phyloP scores from a whole-genome alignment of 352 stramenopile species.

The Phytopythium ostracodes region DNA sequence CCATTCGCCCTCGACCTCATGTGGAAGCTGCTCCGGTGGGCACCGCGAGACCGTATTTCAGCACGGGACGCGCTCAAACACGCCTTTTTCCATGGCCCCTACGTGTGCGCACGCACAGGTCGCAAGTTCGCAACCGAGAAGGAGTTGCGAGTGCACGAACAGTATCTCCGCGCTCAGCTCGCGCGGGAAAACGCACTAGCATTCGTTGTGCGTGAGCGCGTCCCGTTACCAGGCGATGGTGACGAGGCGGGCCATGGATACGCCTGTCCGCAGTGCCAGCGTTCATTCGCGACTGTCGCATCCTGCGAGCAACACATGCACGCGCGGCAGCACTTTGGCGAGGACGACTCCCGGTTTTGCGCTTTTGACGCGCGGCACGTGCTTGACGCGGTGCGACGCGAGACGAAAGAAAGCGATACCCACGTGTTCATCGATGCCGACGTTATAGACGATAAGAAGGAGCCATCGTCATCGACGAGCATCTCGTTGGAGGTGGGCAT shows the following conservation, averaged over 20 bases:
- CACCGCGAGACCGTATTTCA: slow-evolving; percentile 87
- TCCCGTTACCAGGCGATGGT: background rate
- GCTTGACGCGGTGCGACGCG: slow-evolving; percentile 14
- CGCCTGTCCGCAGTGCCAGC: slow-evolving; percentile 54
- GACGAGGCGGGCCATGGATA: slow-evolving; percentile 42
- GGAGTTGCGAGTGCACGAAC: slow-evolving; percentile 57
- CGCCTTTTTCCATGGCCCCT: slow-evolving; percentile 85
- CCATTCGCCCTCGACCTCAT: slow-evolving; percentile 89
- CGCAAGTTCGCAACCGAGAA: slow-evolving; percentile 58
- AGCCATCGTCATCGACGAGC: background rate
- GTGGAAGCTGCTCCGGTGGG: slow-evolving; percentile 91
- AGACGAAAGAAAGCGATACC: slow-evolving; percentile 10
- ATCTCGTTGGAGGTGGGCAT: slow-evolving; percentile 24
- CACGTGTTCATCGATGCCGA: background rate
- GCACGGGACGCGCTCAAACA: slow-evolving; percentile 73
- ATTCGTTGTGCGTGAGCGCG: slow-evolving; percentile 40
- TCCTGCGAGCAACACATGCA: slow-evolving; percentile 57
- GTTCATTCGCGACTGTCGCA: slow-evolving; percentile 54
- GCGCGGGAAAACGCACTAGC: slow-evolving; percentile 42
- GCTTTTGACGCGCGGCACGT: slow-evolving; percentile 35
- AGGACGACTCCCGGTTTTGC: slow-evolving; percentile 44
- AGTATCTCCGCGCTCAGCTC: slow-evolving; percentile 55
- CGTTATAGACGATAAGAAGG: background rate
- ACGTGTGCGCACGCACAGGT: slow-evolving; percentile 54
- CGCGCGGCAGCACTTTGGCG: slow-evolving; percentile 35